Percentiles rank a stretch among this genome's conserved stretches.
Evolutionary conservation across 768 basidiomycete genomes (phyloP).

Genomic region (Trametes cingulata): DNA sequence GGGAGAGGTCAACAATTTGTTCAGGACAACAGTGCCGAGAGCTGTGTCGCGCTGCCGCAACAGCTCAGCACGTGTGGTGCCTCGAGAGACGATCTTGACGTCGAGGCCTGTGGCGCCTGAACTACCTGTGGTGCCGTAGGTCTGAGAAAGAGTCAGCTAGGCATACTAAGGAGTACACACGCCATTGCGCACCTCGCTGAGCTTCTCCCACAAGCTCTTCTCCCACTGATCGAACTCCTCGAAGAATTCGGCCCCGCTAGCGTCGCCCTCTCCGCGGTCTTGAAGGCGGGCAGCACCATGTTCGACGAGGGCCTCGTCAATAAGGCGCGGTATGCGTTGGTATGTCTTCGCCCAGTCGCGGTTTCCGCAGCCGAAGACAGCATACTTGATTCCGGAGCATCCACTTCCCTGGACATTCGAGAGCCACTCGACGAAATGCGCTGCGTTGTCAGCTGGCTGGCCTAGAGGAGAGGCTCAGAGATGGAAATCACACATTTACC

Average conservation of each 20-base stretch:
- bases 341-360: conserved; percentile 49
- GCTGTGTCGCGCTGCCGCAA: conserved; percentile 40
- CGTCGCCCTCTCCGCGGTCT: conserved; percentile 43
- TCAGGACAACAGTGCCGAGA: conserved; percentile 42
- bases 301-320: conserved; percentile 37
- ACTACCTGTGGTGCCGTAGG: conserved; percentile 29
- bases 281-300: conserved; percentile 41
- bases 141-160: conserved; percentile 26
- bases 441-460: conserved; percentile 52
- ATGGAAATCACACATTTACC: neutral
- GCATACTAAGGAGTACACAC: neutral
- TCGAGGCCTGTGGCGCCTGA: conserved; percentile 26
- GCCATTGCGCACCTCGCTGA: conserved; percentile 33
- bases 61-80: conserved; percentile 35
- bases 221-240: conserved; percentile 48
- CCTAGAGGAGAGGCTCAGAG: conserved; percentile 24
- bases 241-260: conserved; percentile 41
- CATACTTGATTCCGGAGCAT: conserved; percentile 37
- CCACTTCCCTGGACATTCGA: conserved; percentile 29
- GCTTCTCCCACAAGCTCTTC: conserved; percentile 37
- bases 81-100: conserved; percentile 35
- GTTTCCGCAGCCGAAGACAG: conserved; percentile 54
- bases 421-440: conserved; percentile 45
- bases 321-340: conserved; percentile 45
- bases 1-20: conserved; percentile 39